phyloP scores from a whole-genome alignment of 2,329 filamentous ascomycete species.

The Penicillium sp. region DNA sequence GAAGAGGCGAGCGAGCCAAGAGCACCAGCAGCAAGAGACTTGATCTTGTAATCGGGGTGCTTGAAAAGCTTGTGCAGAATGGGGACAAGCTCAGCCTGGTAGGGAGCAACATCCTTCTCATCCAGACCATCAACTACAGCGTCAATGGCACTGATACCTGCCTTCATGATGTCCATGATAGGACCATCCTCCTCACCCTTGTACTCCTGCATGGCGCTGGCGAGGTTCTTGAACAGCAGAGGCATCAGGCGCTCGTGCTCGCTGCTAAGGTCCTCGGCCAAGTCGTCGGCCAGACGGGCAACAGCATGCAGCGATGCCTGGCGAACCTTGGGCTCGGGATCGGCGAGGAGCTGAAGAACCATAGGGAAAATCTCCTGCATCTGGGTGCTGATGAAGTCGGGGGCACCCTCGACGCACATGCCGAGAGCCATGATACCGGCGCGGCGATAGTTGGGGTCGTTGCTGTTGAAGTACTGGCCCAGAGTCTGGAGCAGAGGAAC shows the following conservation, averaged over 20 bases:
- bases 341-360: slow-evolving; percentile 74
- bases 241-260: slow-evolving; percentile 82
- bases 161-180: slow-evolving; percentile 79
- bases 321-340: slow-evolving; percentile 76
- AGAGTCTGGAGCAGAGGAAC: slow-evolving; percentile 86
- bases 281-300: slow-evolving; percentile 85
- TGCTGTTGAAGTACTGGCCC: slow-evolving; percentile 69
- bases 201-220: slow-evolving; percentile 66
- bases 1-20: slow-evolving; percentile 86
- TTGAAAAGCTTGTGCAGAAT: slow-evolving; percentile 78
- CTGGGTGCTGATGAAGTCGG: slow-evolving; percentile 95
- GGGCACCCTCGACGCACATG: slow-evolving; percentile 91
- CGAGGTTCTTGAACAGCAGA: slow-evolving; percentile 80
- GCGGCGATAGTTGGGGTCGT: slow-evolving; percentile 73
- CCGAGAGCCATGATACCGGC: slow-evolving; percentile 88
- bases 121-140: slow-evolving; percentile 77
- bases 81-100: slow-evolving; percentile 75
- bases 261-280: slow-evolving; percentile 80
- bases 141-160: slow-evolving; percentile 84
- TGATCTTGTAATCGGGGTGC: slow-evolving; percentile 82
- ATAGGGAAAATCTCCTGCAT: slow-evolving; percentile 78
- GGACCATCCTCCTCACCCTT: slow-evolving; percentile 63
- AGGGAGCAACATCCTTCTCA: slow-evolving; percentile 71
- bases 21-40: slow-evolving; percentile 81
- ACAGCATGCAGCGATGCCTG: slow-evolving; percentile 82